Conservation (phyloP, 2,329 filamentous ascomycete species). For the Aspergillus chevalieri region DNA sequence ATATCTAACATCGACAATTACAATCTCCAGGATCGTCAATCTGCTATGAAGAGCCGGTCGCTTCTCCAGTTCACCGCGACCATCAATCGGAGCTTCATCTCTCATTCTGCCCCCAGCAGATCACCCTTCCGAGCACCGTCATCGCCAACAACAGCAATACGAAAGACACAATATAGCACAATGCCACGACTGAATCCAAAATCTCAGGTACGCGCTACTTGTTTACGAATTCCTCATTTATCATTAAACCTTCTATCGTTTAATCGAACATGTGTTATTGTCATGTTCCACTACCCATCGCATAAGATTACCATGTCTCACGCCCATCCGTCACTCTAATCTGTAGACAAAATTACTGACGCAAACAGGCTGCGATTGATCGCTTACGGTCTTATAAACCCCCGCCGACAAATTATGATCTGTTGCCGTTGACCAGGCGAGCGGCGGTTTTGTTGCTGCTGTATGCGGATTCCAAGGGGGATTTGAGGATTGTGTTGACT, state of each 20-base stretch:
- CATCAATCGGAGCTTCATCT: conserved; percentile 1
- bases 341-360: neutral
- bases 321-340: neutral
- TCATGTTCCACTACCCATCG: neutral
- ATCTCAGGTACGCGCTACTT: conserved; percentile 18
- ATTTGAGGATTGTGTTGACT: conserved; percentile 62
- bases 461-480: conserved; percentile 75
- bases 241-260: neutral
- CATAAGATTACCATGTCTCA: neutral
- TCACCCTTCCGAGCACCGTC: neutral
- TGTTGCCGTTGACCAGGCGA: conserved; percentile 56
- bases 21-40: neutral
- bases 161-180: neutral
- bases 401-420: conserved; percentile 53
- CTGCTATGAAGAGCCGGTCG: neutral
- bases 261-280: neutral
- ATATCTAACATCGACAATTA: neutral
- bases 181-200: conserved; percentile 22
- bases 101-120: neutral
- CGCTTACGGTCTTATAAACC: conserved; percentile 51
- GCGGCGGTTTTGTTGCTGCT: conserved; percentile 84
- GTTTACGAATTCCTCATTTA: conserved; percentile 4
- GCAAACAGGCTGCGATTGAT: conserved; percentile 46
- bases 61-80: conserved; percentile 2
- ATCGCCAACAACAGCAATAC: neutral